These are phyloP conservation scores for Penicillium longicatenatum DNA, from an alignment of 495 filamentous ascomycete species.

Conservation along the genomic window DNA sequence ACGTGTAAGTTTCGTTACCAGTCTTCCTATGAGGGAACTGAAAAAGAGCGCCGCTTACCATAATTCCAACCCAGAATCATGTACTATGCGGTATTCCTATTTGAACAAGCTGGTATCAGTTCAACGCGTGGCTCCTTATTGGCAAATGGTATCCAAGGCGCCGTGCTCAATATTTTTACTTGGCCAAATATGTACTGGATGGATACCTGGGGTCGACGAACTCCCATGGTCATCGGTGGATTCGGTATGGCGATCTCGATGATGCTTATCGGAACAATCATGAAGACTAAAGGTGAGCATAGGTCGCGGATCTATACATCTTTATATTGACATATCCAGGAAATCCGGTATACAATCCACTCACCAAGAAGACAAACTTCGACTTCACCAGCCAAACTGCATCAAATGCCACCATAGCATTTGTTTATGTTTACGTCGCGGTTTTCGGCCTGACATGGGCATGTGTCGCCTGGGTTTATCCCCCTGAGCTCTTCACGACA, in stretches of 20 bases:
- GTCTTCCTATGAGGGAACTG: neutral
- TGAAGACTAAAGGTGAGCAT: slow-evolving; percentile 27
- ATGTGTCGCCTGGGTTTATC: slow-evolving; percentile 27
- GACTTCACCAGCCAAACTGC: slow-evolving; percentile 16
- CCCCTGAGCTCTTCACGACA: slow-evolving; percentile 20
- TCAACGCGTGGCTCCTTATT: slow-evolving; percentile 23
- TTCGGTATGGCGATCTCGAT: slow-evolving; percentile 29
- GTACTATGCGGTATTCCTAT: slow-evolving; percentile 33
- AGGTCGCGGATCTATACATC: neutral
- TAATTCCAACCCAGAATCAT: slow-evolving; percentile 22
- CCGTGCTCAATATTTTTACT: slow-evolving; percentile 29
- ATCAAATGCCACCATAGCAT: slow-evolving; percentile 23
- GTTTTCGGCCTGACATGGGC: slow-evolving; percentile 23
- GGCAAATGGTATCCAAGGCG: slow-evolving; percentile 29
- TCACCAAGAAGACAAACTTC: slow-evolving; percentile 32
- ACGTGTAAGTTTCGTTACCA: slow-evolving; percentile 22
- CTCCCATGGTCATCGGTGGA: slow-evolving; percentile 28
- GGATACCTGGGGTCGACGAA: slow-evolving; percentile 28
- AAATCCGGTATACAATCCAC: slow-evolving; percentile 22
- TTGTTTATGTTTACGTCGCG: slow-evolving; percentile 26
- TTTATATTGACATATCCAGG: slow-evolving; percentile 10
- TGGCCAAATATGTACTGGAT: slow-evolving; percentile 29
- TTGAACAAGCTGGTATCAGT: slow-evolving; percentile 27
- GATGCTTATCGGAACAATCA: slow-evolving; percentile 32
- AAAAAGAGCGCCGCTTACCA: neutral